Base-by-base conservation (phyloP, 148 eudicot species). In the Fagopyrum esculentum region DNA sequence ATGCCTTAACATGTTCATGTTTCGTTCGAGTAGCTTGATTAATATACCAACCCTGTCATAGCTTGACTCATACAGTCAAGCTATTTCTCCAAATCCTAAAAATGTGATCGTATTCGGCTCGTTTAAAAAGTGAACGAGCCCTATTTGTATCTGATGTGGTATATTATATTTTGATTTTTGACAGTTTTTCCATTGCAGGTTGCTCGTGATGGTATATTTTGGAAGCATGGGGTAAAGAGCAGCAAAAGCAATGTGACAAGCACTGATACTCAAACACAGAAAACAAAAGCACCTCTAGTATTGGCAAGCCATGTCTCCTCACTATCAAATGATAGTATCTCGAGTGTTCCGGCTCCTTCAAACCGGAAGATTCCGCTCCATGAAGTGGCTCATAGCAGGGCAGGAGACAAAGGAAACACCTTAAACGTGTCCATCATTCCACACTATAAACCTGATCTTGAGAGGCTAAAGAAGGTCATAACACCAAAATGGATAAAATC, bases 391-490 rank as follows among this genome's bases (percentile, higher is more conserved):
- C 99, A 96, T 77, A 88, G 98, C 88, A 82, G 99, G 77, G 86
- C 88, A 0, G 99, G 99, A 26, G 99, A 96, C 83, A 96, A 92
- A 89, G 99, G 99, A 66, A 89, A 90, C 64, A 91, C 88, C 85
- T n/a, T 96, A 66, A 96, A 96, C 85, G 89, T 96, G 73, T 96
- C 99, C 59, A 75, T 96, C 49, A 96, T 90, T 79, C 98, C 99
- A 26, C 87, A 96, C 78, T 92, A 78, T 48, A 86, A 82, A 5
- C 82, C 83, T 3, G 98, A 96, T 82, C 80, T 89, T 52, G 75
- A 81, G 78, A 88, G 94, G 83, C 85, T 96, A 70, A 88, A 92
- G 90, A 73, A 6, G 77, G 78, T 92, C 10, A 84, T 96, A 56
- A 90, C 80, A n/a, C 82, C 89, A 6, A 52, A 85, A 61, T 96